Evolutionary conservation across 108 stramenopile genomes (phyloP).

Genomic region (Fragilaria radians): DNA sequence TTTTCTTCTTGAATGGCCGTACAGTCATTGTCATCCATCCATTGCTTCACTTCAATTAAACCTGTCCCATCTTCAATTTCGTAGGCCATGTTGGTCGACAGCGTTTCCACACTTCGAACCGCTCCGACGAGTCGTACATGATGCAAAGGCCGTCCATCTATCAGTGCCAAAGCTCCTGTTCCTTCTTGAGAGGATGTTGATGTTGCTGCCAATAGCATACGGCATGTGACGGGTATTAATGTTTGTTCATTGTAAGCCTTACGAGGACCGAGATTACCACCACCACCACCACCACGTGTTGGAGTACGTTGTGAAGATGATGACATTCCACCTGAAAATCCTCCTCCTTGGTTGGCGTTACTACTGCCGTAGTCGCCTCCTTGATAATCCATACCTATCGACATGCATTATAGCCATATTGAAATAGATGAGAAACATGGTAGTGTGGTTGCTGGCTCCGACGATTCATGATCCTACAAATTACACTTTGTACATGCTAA

Average conservation of each 20-base stretch:
- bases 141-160: slow-evolving; percentile 65
- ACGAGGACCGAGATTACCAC: slow-evolving; percentile 16
- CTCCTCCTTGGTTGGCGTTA: too few species aligned
- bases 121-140: slow-evolving; percentile 69
- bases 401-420: too few species aligned
- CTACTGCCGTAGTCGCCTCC: slow-evolving; percentile 9
- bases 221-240: slow-evolving; percentile 64
- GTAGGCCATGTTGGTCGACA: slow-evolving; percentile 53
- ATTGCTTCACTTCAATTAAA: slow-evolving; percentile 67
- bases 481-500: too few species aligned
- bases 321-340: slow-evolving; percentile 1
- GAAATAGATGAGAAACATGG: too few species aligned
- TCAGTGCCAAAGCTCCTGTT: slow-evolving; percentile 30
- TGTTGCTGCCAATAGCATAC: slow-evolving; percentile 38
- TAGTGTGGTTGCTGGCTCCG: too few species aligned
- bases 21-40: slow-evolving; percentile 58
- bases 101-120: slow-evolving; percentile 39
- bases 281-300: slow-evolving; percentile 11
- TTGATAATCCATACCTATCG: slow-evolving; percentile 63
- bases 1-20: slow-evolving; percentile 39
- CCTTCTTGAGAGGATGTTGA: slow-evolving; percentile 25
- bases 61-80: slow-evolving; percentile 86
- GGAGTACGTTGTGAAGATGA: slow-evolving; percentile 4
- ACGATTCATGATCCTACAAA: too few species aligned
- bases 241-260: slow-evolving; percentile 76